Base-by-base conservation (phyloP, 257 asterid species). In the Eucommia ulmoides region DNA sequence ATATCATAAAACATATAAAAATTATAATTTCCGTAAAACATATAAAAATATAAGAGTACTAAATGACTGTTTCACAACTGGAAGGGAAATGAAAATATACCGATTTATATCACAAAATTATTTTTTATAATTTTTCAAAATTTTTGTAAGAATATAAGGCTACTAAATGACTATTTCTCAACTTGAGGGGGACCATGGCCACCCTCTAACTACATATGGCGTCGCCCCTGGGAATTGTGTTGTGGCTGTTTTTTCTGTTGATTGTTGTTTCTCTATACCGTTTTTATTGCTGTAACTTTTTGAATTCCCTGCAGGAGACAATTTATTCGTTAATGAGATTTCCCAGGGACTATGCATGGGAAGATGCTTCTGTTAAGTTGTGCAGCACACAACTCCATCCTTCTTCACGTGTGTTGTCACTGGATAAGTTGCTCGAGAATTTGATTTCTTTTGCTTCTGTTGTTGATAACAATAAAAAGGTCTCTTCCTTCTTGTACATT, bases 291-390 rank as follows among this genome's bases (percentile, higher is more conserved):
- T n/a, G n/a, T n/a, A n/a, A 65, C 65, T 44, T 19, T 54, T 48
- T 26, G 24, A 41, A 23, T 51, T 25, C 46, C 2, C 51, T 56
- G 60, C 78, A 79, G 88, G 62, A 58, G 53, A 51, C 74, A 29
- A 56, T 81, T 49, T 65, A 74, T 63, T 65, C 79, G 46, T 81
- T 91, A 26, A 66, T 83, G 77, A 74, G 86, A 68, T 91, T 80
- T 59, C 98, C 98, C 19, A 72, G 93, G 68, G 73, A 56, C 19
- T 61, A 71, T 49, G 62, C 92, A 42, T 60, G 80, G 14, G 62
- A 65, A 66, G 23, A 29, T 49, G 78, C 68, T 51, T 61, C 71
- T 2, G 57, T 73, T 45, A 63, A 66, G 45, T n/a, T n/a, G n/a
- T n/a, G n/a, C n/a, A n/a, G n/a, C n/a, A n/a, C n/a, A n/a, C n/a